Conservation (phyloP, 2,329 filamentous ascomycete species). For the Periconia sp. region DNA sequence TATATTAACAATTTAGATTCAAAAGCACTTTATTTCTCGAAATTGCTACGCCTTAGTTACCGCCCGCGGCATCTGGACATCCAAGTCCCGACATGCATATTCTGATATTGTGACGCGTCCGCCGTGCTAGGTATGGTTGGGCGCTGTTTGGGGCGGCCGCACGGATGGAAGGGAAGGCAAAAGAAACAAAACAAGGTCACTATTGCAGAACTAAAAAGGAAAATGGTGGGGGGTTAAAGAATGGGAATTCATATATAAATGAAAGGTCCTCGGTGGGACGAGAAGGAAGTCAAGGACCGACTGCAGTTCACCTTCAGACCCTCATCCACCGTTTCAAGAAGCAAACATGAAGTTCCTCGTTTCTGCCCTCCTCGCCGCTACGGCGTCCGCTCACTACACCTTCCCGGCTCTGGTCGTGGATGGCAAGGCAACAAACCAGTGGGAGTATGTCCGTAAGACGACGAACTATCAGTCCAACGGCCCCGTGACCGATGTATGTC, state of each 20-base stretch:
- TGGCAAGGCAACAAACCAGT: conserved; percentile 22
- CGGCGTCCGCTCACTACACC: conserved; percentile 34
- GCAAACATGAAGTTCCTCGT: conserved; percentile 31
- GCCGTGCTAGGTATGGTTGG: neutral
- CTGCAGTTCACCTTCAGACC: neutral
- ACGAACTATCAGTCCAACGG: conserved; percentile 41
- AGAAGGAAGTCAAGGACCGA: neutral
- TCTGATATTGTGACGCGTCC: conserved; percentile 3
- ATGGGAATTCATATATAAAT: neutral
- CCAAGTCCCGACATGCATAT: neutral
- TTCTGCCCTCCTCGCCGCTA: conserved; percentile 23
- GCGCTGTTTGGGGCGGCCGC: neutral
- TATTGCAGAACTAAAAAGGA: no score
- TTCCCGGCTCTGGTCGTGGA: conserved; percentile 33
- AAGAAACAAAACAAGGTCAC: no score
- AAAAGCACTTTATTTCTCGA: neutral
- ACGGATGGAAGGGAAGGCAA: neutral
- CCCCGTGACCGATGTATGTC: conserved; percentile 27
- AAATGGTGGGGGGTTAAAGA: neutral
- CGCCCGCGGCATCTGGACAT: conserved; percentile 2
- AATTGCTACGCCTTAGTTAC: neutral
- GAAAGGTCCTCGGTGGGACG: no score
- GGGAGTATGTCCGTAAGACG: conserved; percentile 41
- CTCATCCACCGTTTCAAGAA: neutral
- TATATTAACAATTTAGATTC: neutral